phyloP scores from a whole-genome alignment of 208 protist genomes.

The Polymyxa betae region DNA sequence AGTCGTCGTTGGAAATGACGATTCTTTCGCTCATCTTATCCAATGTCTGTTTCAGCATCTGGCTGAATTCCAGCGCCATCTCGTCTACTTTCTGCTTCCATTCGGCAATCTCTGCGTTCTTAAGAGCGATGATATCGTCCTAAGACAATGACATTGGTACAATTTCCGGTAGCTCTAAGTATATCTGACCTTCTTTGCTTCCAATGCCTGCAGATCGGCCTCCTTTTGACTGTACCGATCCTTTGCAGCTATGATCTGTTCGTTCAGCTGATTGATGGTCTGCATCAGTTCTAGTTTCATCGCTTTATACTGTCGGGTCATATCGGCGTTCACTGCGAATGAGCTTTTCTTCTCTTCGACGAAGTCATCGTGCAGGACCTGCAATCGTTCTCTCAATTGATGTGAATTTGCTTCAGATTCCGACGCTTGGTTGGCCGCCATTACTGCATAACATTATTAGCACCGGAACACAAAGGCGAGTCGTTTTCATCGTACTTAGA shows the following conservation, averaged over 20 bases:
- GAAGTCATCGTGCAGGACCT: constrained; percentile 54
- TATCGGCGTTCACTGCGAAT: constrained; percentile 64
- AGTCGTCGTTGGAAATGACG: neutral
- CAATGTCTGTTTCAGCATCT: constrained; percentile 75
- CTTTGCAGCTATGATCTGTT: neutral
- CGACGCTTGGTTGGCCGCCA: neutral
- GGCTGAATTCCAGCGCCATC: constrained; percentile 82
- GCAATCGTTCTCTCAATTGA: neutral
- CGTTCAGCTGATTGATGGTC: constrained; percentile 27
- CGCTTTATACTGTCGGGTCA: constrained; percentile 66
- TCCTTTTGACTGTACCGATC: neutral
- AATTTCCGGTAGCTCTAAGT: no score
- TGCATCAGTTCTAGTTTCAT: constrained; percentile 57
- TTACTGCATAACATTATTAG: neutral
- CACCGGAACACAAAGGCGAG: neutral
- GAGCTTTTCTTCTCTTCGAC: constrained; percentile 62
- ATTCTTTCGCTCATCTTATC: constrained; percentile 1
- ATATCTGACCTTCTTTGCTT: neutral
- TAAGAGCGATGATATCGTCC: constrained; percentile 63
- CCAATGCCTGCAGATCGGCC: neutral
- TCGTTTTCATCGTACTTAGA: neutral
- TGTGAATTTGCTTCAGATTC: neutral
- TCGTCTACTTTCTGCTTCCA: constrained; percentile 81
- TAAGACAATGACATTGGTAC: neutral
- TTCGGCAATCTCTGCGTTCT: constrained; percentile 79